phyloP scores from a whole-genome alignment of 2,329 filamentous ascomycete genomes.

The Alternaria arborescens region DNA sequence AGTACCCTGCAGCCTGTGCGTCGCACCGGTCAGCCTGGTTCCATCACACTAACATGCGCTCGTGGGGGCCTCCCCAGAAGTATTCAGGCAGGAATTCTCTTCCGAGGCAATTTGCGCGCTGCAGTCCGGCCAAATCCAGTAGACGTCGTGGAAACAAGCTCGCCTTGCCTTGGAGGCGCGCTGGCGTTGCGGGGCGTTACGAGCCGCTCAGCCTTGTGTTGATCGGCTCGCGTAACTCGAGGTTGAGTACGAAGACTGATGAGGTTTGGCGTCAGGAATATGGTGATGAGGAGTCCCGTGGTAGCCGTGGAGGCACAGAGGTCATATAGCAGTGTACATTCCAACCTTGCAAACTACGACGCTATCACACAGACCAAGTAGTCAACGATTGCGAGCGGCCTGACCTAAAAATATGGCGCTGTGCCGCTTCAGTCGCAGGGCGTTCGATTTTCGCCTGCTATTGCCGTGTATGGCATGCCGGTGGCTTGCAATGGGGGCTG shows the following conservation, averaged over 20 bases:
- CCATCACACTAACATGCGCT: conserved; percentile 19
- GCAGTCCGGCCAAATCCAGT: not conserved
- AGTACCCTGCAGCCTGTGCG: conserved; percentile 25
- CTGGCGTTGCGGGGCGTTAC: conserved; percentile 2
- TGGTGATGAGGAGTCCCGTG: not conserved
- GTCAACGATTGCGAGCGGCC: conserved; percentile 9
- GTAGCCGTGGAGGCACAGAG: not conserved
- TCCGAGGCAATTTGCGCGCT: conserved; percentile 1
- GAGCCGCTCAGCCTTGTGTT: conserved; percentile 11
- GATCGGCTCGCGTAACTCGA: conserved; percentile 7
- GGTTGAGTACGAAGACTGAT: not conserved
- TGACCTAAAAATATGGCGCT: conserved; percentile 29
- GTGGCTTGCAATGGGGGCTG: conserved; percentile 22
- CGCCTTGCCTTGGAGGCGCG: conserved; percentile 2
- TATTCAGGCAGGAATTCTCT: conserved; percentile 2
- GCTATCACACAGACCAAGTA: not conserved
- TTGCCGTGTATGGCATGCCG: conserved; percentile 12
- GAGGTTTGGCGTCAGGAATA: conserved; percentile 4
- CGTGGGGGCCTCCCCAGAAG: not conserved
- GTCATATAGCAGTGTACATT: not conserved
- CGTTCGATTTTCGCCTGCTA: conserved; percentile 17
- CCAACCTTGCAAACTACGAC: not conserved
- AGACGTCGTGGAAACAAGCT: conserved; percentile 14
- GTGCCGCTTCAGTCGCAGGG: conserved; percentile 17
- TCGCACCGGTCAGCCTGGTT: conserved; percentile 25